phyloP scores from a whole-genome alignment of 83 land plant genomes.

The Isoetes engelmannii region DNA sequence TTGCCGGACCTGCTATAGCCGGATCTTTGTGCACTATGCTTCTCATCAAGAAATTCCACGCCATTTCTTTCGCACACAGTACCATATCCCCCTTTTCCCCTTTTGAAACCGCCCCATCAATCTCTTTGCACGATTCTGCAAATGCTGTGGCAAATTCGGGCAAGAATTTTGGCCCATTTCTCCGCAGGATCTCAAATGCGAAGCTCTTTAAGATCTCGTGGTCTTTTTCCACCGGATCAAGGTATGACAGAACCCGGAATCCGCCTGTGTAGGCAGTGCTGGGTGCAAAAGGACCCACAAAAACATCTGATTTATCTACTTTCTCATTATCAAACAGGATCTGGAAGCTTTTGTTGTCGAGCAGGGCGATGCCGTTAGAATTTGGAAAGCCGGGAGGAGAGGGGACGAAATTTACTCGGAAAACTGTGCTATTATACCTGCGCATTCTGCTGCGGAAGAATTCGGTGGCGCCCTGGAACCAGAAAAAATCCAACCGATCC shows the following conservation, averaged over 20 bases:
- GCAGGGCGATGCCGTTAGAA: slow-evolving; percentile 26
- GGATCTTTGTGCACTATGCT: not conserved
- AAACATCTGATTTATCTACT: slow-evolving; percentile 33
- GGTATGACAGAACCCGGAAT: slow-evolving; percentile 22
- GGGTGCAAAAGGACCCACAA: slow-evolving; percentile 28
- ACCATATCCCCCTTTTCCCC: not conserved
- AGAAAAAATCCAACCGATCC: slow-evolving; percentile 35
- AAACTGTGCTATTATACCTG: slow-evolving; percentile 37
- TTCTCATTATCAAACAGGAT: slow-evolving; percentile 30
- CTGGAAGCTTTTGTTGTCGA: slow-evolving; percentile 37
- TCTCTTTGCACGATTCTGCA: not conserved
- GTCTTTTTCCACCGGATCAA: slow-evolving; percentile 26
- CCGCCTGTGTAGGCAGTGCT: slow-evolving; percentile 22
- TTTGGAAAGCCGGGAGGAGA: slow-evolving; percentile 27
- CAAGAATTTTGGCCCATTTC: slow-evolving; percentile 6
- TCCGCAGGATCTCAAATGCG: slow-evolving; percentile 5
- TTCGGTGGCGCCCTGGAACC: slow-evolving; percentile 27
- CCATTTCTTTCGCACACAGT: not conserved
- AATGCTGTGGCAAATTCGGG: not conserved
- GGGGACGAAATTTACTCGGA: slow-evolving; percentile 31
- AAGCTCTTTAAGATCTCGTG: slow-evolving; percentile 25
- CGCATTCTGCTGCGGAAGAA: slow-evolving; percentile 30
- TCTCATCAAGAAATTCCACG: not conserved
- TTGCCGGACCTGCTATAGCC: slow-evolving; percentile 1
- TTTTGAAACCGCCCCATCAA: not conserved